Evolutionary conservation across 257 asterid genomes (phyloP).

Genomic region (Ocimum tenuiflorum): DNA sequence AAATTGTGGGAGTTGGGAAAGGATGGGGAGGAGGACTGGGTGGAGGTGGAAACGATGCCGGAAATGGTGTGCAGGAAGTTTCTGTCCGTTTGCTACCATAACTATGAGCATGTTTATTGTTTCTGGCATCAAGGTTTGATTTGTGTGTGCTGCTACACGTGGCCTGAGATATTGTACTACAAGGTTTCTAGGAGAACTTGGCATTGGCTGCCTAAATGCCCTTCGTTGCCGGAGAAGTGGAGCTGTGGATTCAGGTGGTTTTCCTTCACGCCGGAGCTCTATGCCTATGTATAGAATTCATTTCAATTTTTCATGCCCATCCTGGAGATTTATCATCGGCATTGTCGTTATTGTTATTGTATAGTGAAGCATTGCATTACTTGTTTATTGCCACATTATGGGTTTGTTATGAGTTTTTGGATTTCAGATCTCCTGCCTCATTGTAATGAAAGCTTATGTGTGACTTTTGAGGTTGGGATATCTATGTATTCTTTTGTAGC

Average conservation of each 20-base stretch:
- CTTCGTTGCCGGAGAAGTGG: constrained; percentile 71
- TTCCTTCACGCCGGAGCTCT: constrained; percentile 56
- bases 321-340: background rate
- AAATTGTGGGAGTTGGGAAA: constrained; percentile 57
- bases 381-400: background rate
- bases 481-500: too few relatives aligned
- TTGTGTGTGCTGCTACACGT: constrained; percentile 64
- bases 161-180: constrained; percentile 75
- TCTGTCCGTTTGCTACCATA: constrained; percentile 58
- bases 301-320: background rate
- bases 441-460: background rate
- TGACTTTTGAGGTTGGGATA: background rate
- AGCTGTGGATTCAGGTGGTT: constrained; percentile 85
- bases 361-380: background rate
- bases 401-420: background rate
- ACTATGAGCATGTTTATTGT: constrained; percentile 69
- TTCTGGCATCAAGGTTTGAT: constrained; percentile 76
- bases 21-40: constrained; percentile 36
- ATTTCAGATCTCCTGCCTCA: background rate
- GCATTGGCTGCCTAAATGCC: constrained; percentile 83
- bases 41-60: constrained; percentile 49
- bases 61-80: constrained; percentile 59
- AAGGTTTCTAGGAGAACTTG: constrained; percentile 53
- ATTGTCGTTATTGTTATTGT: too few relatives aligned
- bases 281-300: constrained; percentile 21